Percentiles rank a stretch among this genome's conserved stretches.
Evolutionary conservation across 192 early-diverging fungal genomes (phyloP).

Genomic region (Funneliformis geosporum): DNA sequence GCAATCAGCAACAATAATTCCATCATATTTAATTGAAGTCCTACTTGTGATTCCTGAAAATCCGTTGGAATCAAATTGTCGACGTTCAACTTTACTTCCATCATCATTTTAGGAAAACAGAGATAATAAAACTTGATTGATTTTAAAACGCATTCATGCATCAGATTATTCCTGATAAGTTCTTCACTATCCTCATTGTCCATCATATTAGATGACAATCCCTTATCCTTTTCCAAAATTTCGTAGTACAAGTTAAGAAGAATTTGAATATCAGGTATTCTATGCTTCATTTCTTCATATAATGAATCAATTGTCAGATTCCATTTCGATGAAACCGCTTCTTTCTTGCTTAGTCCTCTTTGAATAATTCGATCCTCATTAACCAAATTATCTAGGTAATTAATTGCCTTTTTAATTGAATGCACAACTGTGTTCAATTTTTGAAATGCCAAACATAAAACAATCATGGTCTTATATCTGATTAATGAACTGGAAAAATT

Average conservation of each 20-base stretch:
- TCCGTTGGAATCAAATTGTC: constrained; percentile 72
- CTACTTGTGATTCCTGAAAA: constrained; percentile 51
- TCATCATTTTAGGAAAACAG: constrained; percentile 62
- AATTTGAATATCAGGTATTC: constrained; percentile 74
- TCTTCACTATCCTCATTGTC: constrained; percentile 46
- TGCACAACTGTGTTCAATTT: constrained; percentile 54
- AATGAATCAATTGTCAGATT: constrained; percentile 33
- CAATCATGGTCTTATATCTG: constrained; percentile 61
- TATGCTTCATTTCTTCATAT: constrained; percentile 60
- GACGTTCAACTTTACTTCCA: constrained; percentile 71
- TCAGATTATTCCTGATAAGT: constrained; percentile 44
- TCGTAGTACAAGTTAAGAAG: constrained; percentile 53
- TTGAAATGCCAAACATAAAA: constrained; percentile 59
- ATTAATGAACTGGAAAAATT: constrained; percentile 66
- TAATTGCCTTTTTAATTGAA: constrained; percentile 24
- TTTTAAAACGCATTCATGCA: constrained; percentile 57
- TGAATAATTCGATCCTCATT: neutral
- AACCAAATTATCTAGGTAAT: constrained; percentile 7
- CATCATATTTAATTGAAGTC: constrained; percentile 61
- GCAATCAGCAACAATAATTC: constrained; percentile 57
- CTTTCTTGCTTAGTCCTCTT: neutral
- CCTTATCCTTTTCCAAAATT: constrained; percentile 31
- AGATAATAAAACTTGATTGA: constrained; percentile 70
- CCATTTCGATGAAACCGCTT: constrained; percentile 29
- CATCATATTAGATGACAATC: constrained; percentile 26